These are phyloP conservation scores for Cystofilobasidium ferigula DNA, from an alignment of 768 basidiomycete genomes.

Conservation along the genomic window DNA sequence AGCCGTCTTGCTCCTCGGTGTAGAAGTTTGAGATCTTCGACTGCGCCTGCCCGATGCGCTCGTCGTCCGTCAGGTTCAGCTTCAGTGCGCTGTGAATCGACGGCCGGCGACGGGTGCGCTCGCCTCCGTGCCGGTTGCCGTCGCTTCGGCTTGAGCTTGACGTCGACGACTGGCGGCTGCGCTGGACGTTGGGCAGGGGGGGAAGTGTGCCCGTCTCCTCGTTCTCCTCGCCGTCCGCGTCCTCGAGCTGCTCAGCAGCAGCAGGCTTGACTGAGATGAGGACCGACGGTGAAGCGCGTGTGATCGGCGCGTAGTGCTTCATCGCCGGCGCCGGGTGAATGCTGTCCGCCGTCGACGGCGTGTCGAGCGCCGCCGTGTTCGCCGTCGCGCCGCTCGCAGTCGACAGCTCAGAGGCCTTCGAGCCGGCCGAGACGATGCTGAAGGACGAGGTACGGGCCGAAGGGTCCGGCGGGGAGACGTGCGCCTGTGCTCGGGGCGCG, in stretches of 20 bases:
- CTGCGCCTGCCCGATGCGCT: background rate
- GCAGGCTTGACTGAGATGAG: too few relatives aligned
- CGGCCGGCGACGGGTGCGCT: background rate
- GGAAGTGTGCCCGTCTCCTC: background rate
- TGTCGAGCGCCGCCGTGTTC: background rate
- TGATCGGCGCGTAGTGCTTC: background rate
- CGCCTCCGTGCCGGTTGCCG: too few relatives aligned
- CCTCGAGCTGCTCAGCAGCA: too few relatives aligned
- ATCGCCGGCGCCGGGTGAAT: background rate
- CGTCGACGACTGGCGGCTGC: too few relatives aligned
- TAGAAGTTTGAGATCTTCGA: background rate
- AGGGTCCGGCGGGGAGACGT: background rate
- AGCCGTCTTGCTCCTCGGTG: background rate
- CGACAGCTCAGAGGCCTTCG: background rate
- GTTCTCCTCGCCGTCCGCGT: background rate
- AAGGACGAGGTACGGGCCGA: background rate
- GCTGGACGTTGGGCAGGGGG: too few relatives aligned
- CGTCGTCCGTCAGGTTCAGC: slow-evolving; percentile 4
- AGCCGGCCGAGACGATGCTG: background rate
- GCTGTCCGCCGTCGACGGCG: background rate
- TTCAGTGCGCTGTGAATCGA: background rate
- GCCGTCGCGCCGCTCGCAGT: background rate
- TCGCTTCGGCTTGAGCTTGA: too few relatives aligned
- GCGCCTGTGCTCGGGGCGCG: too few relatives aligned
- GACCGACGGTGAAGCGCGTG: too few relatives aligned